Percentiles rank a stretch among this genome's conserved stretches.
phyloP scores from a whole-genome alignment of 257 asterid genomes.

The Thymus quinquecostatus region DNA sequence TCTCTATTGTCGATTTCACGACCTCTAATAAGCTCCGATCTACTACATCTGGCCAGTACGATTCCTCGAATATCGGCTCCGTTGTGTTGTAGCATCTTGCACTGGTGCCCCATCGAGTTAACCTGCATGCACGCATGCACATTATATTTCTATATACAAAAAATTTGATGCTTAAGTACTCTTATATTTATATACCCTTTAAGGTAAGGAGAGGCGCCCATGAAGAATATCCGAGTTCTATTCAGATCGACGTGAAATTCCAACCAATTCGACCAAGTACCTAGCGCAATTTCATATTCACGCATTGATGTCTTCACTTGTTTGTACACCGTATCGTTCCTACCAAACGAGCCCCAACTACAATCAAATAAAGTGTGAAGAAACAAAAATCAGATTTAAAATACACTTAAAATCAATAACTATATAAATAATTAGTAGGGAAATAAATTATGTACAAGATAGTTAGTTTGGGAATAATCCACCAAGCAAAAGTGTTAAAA shows the following conservation, averaged over 20 bases:
- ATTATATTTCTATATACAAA: too few species aligned
- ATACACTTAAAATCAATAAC: too few species aligned
- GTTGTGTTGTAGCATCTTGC: conserved; percentile 47
- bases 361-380: background rate
- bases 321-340: conserved; percentile 39
- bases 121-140: conserved; percentile 28
- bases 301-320: conserved; percentile 35
- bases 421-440: background rate
- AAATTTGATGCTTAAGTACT: too few species aligned
- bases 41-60: conserved; percentile 47
- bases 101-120: conserved; percentile 46
- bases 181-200: conserved; percentile 32
- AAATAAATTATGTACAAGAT: conserved; percentile 44
- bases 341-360: conserved; percentile 62
- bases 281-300: conserved; percentile 51
- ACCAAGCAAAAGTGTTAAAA: conserved; percentile 63
- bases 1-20: conserved; percentile 46
- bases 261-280: conserved; percentile 66
- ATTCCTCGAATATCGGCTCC: conserved; percentile 45
- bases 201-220: conserved; percentile 57
- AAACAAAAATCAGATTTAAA: too few species aligned
- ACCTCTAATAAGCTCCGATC: conserved; percentile 47
- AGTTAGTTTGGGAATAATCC: conserved; percentile 48
- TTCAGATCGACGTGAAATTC: conserved; percentile 47
- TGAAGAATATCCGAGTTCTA: conserved; percentile 53